phyloP scores from a whole-genome alignment of 202 grass and related monocot genomes.

The Panicum hallii region DNA sequence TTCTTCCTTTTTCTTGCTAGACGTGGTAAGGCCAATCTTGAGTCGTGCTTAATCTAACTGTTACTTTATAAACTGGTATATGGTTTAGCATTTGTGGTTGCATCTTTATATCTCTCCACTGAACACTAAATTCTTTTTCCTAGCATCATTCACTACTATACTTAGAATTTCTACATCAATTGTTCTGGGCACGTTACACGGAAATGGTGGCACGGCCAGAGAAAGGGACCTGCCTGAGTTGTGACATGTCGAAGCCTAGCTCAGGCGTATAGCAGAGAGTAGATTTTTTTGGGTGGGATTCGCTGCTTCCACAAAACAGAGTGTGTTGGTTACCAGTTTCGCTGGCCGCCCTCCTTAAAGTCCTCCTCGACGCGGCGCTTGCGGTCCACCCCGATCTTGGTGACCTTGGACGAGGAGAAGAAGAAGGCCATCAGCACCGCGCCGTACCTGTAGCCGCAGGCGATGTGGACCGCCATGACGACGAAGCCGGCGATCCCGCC shows the following conservation, averaged over 20 bases:
- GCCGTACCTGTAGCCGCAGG: conserved; percentile 82
- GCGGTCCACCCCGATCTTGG: conserved; percentile 77
- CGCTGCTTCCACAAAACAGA: neutral
- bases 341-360: conserved; percentile 95
- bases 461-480: conserved; percentile 79
- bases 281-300: neutral
- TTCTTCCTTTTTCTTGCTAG: neutral
- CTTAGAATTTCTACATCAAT: neutral
- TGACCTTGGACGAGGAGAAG: conserved; percentile 76
- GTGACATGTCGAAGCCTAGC: neutral
- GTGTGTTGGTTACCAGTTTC: conserved; percentile 64
- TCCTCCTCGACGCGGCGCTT: conserved; percentile 73
- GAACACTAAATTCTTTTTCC: neutral
- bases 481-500: conserved; percentile 68
- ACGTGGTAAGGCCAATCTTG: neutral
- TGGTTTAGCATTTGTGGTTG: neutral
- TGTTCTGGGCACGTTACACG: neutral
- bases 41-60: neutral
- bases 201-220: conserved; percentile 2
- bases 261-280: neutral
- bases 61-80: neutral
- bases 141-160: conserved; percentile 1
- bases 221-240: neutral
- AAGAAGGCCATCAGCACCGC: conserved; percentile 89
- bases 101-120: neutral